Percentiles rank a stretch among this genome's conserved stretches.
These are phyloP conservation scores for Colletotrichum tabaci DNA, from an alignment of 2,329 filamentous ascomycete genomes.

Conservation along the genomic window DNA sequence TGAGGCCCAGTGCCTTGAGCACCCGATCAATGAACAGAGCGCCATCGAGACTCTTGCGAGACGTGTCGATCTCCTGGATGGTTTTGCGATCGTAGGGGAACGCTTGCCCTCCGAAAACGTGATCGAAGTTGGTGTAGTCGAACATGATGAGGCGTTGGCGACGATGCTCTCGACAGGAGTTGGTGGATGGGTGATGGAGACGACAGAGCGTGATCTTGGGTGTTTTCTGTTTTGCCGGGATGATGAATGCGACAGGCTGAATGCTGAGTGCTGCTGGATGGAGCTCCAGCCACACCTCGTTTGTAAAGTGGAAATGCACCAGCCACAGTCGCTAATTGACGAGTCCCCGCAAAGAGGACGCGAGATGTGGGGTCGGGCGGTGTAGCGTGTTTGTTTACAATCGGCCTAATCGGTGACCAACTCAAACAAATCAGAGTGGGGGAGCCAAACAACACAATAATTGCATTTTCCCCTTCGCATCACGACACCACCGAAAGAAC, in stretches of 20 bases:
- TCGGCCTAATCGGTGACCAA: slow-evolving; percentile 41
- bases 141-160: slow-evolving; percentile 62
- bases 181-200: too few relatives aligned
- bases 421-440: slow-evolving; percentile 43
- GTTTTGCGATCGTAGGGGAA: slow-evolving; percentile 74
- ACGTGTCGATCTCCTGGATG: slow-evolving; percentile 74
- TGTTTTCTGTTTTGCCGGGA: neutral
- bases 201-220: too few relatives aligned
- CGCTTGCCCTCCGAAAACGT: slow-evolving; percentile 75
- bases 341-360: neutral
- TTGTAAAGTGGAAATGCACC: neutral
- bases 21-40: slow-evolving; percentile 86
- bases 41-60: slow-evolving; percentile 78
- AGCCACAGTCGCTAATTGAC: slow-evolving; percentile 37
- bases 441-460: slow-evolving; percentile 38
- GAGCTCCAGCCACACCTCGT: slow-evolving; percentile 32
- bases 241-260: neutral
- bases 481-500: slow-evolving; percentile 18
- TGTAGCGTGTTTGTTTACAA: slow-evolving; percentile 44
- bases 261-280: neutral
- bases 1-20: slow-evolving; percentile 77
- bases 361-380: slow-evolving; percentile 10
- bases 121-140: slow-evolving; percentile 76
- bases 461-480: slow-evolving; percentile 24
- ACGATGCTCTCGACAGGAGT: neutral